phyloP scores from a whole-genome alignment of 495 filamentous ascomycete species.

The Lasiosphaeria ovina region DNA sequence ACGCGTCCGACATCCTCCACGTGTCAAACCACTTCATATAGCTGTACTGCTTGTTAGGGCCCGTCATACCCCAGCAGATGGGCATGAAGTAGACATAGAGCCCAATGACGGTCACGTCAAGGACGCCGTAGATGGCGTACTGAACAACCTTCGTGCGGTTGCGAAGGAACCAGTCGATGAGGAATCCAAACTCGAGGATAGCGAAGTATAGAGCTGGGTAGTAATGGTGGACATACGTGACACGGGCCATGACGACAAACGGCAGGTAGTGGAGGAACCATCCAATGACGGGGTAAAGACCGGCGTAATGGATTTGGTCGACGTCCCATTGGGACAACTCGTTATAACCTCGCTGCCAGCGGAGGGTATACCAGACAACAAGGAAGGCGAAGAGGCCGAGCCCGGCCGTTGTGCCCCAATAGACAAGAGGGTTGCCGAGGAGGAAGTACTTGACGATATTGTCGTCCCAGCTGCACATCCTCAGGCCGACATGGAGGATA shows the following conservation, averaged over 20 bases:
- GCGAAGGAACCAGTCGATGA: constrained; percentile 76
- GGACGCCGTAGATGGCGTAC: constrained; percentile 62
- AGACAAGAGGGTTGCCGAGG: constrained; percentile 92
- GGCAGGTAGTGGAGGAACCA: constrained; percentile 97
- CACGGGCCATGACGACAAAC: constrained; percentile 95
- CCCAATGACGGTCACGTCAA: constrained; percentile 71
- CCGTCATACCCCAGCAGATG: constrained; percentile 97
- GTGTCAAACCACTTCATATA: constrained; percentile 88
- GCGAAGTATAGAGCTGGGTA: constrained; percentile 99
- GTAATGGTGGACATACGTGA: constrained; percentile 99
- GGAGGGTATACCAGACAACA: constrained; percentile 79
- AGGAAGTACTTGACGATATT: constrained; percentile 96
- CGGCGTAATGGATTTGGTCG: constrained; percentile 91
- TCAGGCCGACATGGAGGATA: constrained; percentile 86
- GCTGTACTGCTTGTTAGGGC: constrained; percentile 74
- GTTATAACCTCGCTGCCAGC: constrained; percentile 93
- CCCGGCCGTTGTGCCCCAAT: constrained; percentile 86
- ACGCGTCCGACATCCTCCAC: constrained; percentile 64
- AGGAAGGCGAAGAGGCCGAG: constrained; percentile 70
- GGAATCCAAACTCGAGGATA: constrained; percentile 84
- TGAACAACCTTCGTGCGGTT: constrained; percentile 57
- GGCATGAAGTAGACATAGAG: constrained; percentile 87
- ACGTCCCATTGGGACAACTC: constrained; percentile 79
- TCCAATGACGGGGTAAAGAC: constrained; percentile 85
- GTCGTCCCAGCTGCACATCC: constrained; percentile 99